phyloP scores from a whole-genome alignment of 495 filamentous ascomycete species.

The Clohesyomyces aquaticus region DNA sequence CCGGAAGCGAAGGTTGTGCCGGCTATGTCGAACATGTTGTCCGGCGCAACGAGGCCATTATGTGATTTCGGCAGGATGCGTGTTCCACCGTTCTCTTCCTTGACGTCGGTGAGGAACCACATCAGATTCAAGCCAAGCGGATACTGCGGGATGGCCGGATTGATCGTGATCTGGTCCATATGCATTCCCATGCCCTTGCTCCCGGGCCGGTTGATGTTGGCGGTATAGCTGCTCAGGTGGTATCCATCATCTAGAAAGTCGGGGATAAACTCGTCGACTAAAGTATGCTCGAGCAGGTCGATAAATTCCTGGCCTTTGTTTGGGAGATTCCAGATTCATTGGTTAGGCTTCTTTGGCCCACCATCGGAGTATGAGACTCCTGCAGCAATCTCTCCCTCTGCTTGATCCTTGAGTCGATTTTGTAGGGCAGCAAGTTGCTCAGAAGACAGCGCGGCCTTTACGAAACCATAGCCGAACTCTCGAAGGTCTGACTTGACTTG shows the following conservation, averaged over 20 bases:
- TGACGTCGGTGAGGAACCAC: background rate
- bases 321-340: constrained; percentile 19
- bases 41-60: background rate
- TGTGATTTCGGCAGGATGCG: background rate
- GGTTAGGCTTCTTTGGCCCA: constrained; percentile 17
- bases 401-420: constrained; percentile 14
- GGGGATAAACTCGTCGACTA: constrained; percentile 19
- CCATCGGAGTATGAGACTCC: constrained; percentile 18
- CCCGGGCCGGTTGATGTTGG: constrained; percentile 21
- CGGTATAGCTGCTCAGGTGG: constrained; percentile 14
- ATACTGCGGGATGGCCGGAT: background rate
- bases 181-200: constrained; percentile 4
- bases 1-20: background rate
- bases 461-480: constrained; percentile 22
- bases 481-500: constrained; percentile 18
- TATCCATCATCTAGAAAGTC: constrained; percentile 19
- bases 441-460: constrained; percentile 10
- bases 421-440: constrained; percentile 10
- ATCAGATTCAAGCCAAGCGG: background rate
- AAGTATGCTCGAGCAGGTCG: constrained; percentile 14
- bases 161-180: background rate
- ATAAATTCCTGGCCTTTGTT: constrained; percentile 28
- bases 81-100: background rate
- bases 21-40: background rate
- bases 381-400: constrained; percentile 8